Percentiles rank a stretch among this genome's conserved stretches.
Evolutionary conservation across 164 flowering plant species (phyloP).

Genomic region (Tetrastigma voinierianum): DNA sequence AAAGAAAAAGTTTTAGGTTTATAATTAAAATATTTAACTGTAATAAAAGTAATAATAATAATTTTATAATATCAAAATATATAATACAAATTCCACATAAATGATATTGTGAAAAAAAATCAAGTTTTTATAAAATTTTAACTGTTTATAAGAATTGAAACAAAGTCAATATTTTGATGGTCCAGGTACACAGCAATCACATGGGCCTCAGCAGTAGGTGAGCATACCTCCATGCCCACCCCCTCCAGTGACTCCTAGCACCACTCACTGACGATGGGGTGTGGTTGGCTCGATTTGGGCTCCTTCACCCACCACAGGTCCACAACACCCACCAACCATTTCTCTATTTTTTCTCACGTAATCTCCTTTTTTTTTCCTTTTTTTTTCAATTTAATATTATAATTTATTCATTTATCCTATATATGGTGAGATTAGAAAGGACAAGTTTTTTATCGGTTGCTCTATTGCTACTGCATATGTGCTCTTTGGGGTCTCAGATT

Average conservation of each 20-base stretch:
- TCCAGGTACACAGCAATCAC: background rate
- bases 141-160: too few species aligned
- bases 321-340: slow-evolving; percentile 29
- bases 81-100: too few species aligned
- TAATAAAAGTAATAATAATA: too few species aligned
- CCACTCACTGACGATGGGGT: slow-evolving; percentile 53
- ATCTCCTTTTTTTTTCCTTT: background rate
- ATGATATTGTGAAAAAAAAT: background rate
- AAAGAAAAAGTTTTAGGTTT: too few species aligned
- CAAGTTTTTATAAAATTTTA: too few species aligned
- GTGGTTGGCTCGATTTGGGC: slow-evolving; percentile 14
- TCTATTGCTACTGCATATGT: background rate
- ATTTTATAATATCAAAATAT: too few species aligned
- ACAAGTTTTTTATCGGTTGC: background rate
- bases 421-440: background rate
- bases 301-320: slow-evolving; percentile 38
- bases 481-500: slow-evolving; percentile 25
- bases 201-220: background rate
- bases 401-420: background rate
- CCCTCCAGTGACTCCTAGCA: slow-evolving; percentile 1
- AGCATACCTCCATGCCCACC: background rate
- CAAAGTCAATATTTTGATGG: too few species aligned
- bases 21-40: too few species aligned
- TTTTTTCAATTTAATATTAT: background rate
- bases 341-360: background rate